Evolutionary conservation across 73 alveolate genomes (phyloP), one percentile per base, ranked within the genome.

Genomic region (Paramecium sexaurelia): DNA sequence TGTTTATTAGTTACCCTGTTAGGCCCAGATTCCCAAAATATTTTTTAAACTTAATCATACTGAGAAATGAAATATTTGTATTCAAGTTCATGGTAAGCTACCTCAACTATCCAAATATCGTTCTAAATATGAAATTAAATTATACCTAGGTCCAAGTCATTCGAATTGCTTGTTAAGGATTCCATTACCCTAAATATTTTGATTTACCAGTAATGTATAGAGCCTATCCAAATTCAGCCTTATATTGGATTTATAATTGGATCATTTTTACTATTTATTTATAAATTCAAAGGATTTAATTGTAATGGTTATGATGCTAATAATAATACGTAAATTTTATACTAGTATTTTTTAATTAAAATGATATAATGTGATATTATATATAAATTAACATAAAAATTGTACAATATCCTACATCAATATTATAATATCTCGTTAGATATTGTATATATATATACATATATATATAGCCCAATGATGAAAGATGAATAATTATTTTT

Each of bases 211-310:
- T 11, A 27, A 73, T 19, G 19, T 36, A 73, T 8, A 73, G 26
- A 17, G 66, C 55, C 87, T 73, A n/a, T n/a, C 87, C 87, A 73
- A 33, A 73, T 39, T 36, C 87, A n/a, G 87, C 19, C 56, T 39
- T 73, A 73, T 33, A 73, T n/a, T 73, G 87, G 57, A 73, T 33
- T 36, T 73, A 33, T 33, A 73, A 36, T 33, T n/a, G 37, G 55
- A 73, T 73, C 87, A 73, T 73, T 10, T 32, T 27, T 27, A 39
- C 36, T 39, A 36, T 27, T 33, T 13, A 73, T 73, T 36, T n/a
- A 3, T 73, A 36, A 73, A 33, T 36, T 11, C 55, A 73, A 73
- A 35, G 57, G 87, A 73, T 73, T 73, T 73, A 73, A 11, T 73
- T 36, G 35, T 0, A 66, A 29, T 32, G 66, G 57, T 73, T 73